Percentiles rank a stretch among this genome's conserved stretches.
Evolutionary conservation across 208 protist species (phyloP).

Genomic region (Leptomonas pyrrhocoris): DNA sequence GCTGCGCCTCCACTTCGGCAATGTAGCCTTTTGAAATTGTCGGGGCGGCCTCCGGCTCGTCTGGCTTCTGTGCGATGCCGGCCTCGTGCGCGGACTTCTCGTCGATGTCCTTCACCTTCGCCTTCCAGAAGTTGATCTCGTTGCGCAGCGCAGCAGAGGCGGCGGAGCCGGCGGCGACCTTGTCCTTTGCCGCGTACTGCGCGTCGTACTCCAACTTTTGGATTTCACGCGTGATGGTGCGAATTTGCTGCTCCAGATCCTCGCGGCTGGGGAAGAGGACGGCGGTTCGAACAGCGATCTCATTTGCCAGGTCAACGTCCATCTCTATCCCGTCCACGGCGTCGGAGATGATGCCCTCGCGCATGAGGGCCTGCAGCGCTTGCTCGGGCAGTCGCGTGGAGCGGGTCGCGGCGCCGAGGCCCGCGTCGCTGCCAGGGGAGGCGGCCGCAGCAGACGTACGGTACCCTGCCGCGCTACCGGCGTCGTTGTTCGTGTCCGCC

Average conservation of each 20-base stretch:
- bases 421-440: background rate
- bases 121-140: slow-evolving; percentile 72
- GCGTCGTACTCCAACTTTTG: slow-evolving; percentile 84
- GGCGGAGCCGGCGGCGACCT: slow-evolving; percentile 63
- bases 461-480: background rate
- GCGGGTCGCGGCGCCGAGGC: slow-evolving; percentile 13
- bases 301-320: slow-evolving; percentile 79
- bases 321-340: slow-evolving; percentile 63
- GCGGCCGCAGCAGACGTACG: background rate
- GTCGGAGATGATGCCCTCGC: slow-evolving; percentile 62
- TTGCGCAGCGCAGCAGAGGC: slow-evolving; percentile 67
- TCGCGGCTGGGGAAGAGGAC: slow-evolving; percentile 77
- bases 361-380: slow-evolving; percentile 60
- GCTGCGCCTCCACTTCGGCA: slow-evolving; percentile 61
- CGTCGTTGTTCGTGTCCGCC: slow-evolving; percentile 10
- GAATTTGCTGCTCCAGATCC: slow-evolving; percentile 61
- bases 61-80: slow-evolving; percentile 62
- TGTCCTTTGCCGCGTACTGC: slow-evolving; percentile 83
- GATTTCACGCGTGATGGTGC: slow-evolving; percentile 70
- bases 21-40: slow-evolving; percentile 42
- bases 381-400: slow-evolving; percentile 58
- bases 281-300: slow-evolving; percentile 74
- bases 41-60: slow-evolving; percentile 15
- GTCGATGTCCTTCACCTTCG: slow-evolving; percentile 66
- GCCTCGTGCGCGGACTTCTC: slow-evolving; percentile 78